Base-by-base conservation (phyloP, 495 filamentous ascomycete species). In the Aspergillus taichungensis region DNA sequence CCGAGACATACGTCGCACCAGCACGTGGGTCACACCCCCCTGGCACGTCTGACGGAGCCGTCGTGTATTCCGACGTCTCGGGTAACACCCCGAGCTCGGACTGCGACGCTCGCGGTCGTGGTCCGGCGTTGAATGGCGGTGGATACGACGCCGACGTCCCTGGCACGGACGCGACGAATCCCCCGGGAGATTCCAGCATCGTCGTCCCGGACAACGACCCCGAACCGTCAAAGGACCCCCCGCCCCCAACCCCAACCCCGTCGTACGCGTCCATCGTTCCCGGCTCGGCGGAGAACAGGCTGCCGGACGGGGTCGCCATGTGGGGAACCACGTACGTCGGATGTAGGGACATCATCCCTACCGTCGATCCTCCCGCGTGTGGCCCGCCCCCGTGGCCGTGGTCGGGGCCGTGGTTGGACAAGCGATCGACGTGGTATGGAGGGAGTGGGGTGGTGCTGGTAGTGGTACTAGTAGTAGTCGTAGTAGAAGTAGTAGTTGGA, bases 141-240 rank as follows among this genome's bases (percentile, higher is more conserved):
- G 67, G 67, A 38, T 70, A 70, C 38, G 65, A 61, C 45, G 62
- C 59, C 12, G 64, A 63, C 43, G 52, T 59, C 46, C 61, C 60
- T 54, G 63, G 65, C 46, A 60, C 49, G 40, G 45, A 27, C 41
- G 48, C 50, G 40, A 31, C 45, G 5, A 30, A 13, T 11, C 37
- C 38, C 44, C 45, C 55, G 37, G 41, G 42, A 39, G 35, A 31
- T 9, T 34, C 38, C 31, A 39, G 27, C 30, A 57, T 24, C 18
- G 18, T 24, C 4, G 36, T 11, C 42, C 52, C 46, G n/a, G 12
- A 34, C 46, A 37, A 30, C 31, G 44, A 9, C 27, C 36, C 32
- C 45, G 28, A 11, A 43, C 37, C 33, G 53, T 30, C 31, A 46
- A 24, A 24, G 18, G 14, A 10, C 31, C 46, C 36, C 30, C 31